phyloP scores from a whole-genome alignment of 78 protist genomes.

The Tieghemostelium lacteum region DNA sequence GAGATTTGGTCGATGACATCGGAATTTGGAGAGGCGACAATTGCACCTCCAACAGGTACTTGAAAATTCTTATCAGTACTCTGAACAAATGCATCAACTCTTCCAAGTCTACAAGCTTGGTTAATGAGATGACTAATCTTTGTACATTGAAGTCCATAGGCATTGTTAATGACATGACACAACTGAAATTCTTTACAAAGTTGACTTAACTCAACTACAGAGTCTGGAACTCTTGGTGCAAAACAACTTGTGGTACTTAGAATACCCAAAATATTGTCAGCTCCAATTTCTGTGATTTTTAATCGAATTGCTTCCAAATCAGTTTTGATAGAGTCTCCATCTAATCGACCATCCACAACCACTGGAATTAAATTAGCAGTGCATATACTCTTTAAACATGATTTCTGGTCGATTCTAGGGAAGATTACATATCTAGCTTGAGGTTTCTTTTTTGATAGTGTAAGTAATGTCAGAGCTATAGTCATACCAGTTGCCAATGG shows the following conservation, averaged over 20 bases:
- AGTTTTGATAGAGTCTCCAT: slow-evolving; percentile 86
- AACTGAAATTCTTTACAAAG: slow-evolving; percentile 86
- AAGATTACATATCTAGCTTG: slow-evolving; percentile 89
- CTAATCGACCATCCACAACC: slow-evolving; percentile 84
- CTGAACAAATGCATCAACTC: slow-evolving; percentile 95
- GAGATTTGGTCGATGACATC: slow-evolving; percentile 65
- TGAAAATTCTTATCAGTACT: slow-evolving; percentile 99
- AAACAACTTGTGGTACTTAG: slow-evolving; percentile 97
- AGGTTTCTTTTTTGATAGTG: slow-evolving; percentile 73
- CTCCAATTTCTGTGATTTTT: slow-evolving; percentile 64
- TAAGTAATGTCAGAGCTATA: slow-evolving; percentile 85
- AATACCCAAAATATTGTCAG: slow-evolving; percentile 91
- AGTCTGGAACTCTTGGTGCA: slow-evolving; percentile 98
- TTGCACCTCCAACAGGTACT: slow-evolving; percentile 99
- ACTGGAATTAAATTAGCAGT: slow-evolving; percentile 91
- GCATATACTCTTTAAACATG: slow-evolving; percentile 96
- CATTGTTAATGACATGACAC: slow-evolving; percentile 98
- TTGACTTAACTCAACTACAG: slow-evolving; percentile 84
- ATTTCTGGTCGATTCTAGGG: slow-evolving; percentile 99
- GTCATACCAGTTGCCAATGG: slow-evolving; percentile 99
- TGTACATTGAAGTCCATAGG: slow-evolving; percentile 97
- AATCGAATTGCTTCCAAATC: slow-evolving; percentile 48
- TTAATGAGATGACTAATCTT: slow-evolving; percentile 49
- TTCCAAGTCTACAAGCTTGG: slow-evolving; percentile 66
- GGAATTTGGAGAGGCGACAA: slow-evolving; percentile 79